These are phyloP conservation scores for Erythrobasidium yunnanense DNA, from an alignment of 768 basidiomycete genomes.

Conservation along the genomic window DNA sequence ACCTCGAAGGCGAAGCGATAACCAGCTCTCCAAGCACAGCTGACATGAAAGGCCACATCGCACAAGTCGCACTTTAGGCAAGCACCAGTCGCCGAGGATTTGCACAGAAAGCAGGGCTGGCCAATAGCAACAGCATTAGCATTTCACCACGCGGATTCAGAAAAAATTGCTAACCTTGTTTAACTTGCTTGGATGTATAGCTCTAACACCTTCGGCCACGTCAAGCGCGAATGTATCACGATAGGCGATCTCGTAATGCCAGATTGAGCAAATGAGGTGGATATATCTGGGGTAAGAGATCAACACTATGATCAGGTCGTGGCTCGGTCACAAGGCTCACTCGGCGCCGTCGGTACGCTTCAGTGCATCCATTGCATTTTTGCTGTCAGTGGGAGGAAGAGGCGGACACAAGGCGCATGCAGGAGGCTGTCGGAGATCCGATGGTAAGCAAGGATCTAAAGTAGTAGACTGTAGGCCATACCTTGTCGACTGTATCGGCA, in stretches of 20 bases:
- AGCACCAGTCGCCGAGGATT: slow-evolving; percentile 56
- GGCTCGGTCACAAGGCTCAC: slow-evolving; percentile 2
- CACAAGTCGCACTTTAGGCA: slow-evolving; percentile 78
- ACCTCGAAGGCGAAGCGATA: slow-evolving; percentile 89
- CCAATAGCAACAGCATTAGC: no score
- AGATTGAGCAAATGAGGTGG: slow-evolving; percentile 79
- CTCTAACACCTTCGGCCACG: slow-evolving; percentile 71
- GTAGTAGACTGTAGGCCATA: no score
- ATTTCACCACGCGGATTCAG: no score
- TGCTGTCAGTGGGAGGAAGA: no score
- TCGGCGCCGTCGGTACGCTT: slow-evolving; percentile 33
- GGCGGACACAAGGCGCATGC: no score
- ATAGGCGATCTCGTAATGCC: slow-evolving; percentile 71
- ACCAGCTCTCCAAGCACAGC: slow-evolving; percentile 78
- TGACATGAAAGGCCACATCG: slow-evolving; percentile 64
- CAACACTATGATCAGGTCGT: neutral
- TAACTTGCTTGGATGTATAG: neutral
- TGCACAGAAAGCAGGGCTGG: slow-evolving; percentile 73
- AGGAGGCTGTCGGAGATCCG: no score
- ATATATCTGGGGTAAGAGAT: slow-evolving; percentile 42
- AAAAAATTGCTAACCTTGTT: neutral
- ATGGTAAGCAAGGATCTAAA: no score
- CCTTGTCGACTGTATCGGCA: neutral
- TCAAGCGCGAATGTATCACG: slow-evolving; percentile 62
- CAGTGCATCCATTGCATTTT: slow-evolving; percentile 34